Conservation (phyloP, 345 rosid species). For the Dipteronia dyeriana region DNA sequence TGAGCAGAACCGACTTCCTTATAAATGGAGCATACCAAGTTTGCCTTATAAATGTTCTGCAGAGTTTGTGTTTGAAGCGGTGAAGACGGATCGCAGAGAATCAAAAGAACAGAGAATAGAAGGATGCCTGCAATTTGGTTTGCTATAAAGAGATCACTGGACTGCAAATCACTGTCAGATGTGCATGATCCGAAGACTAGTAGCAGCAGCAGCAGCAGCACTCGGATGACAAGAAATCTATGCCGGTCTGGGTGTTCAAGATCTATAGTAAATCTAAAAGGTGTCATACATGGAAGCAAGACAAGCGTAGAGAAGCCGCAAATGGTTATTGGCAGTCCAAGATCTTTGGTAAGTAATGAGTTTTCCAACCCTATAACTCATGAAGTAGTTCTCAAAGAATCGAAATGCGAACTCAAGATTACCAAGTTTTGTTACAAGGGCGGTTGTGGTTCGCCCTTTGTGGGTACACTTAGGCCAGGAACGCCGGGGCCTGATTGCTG, state of each 20-base stretch:
- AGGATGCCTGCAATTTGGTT: slow-evolving; percentile 48
- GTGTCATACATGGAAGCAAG: slow-evolving; percentile 41
- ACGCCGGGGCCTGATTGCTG: slow-evolving; percentile 29
- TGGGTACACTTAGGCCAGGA: slow-evolving; percentile 32
- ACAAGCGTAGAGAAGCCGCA: slow-evolving; percentile 27
- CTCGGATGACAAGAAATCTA: slow-evolving; percentile 18
- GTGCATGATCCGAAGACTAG: slow-evolving; percentile 31
- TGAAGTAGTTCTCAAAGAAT: slow-evolving; percentile 34
- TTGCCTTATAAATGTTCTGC: background rate
- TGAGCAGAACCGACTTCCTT: background rate
- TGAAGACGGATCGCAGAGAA: background rate
- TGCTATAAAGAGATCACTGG: slow-evolving; percentile 45
- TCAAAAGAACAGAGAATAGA: slow-evolving; percentile 1
- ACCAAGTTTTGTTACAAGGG: slow-evolving; percentile 16
- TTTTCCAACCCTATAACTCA: slow-evolving; percentile 38
- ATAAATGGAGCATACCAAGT: background rate
- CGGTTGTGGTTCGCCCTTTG: slow-evolving; percentile 25
- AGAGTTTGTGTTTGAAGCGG: background rate
- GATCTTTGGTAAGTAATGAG: slow-evolving; percentile 42
- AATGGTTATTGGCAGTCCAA: slow-evolving; percentile 38
- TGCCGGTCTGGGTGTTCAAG: slow-evolving; percentile 37
- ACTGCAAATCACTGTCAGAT: slow-evolving; percentile 41
- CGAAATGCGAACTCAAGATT: slow-evolving; percentile 40
- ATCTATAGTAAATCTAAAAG: slow-evolving; percentile 43
- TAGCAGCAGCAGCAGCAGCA: slow-evolving; percentile 21